These are phyloP conservation scores for Microdochium bolleyi DNA, from an alignment of 2,329 filamentous ascomycete species.

Conservation along the genomic window DNA sequence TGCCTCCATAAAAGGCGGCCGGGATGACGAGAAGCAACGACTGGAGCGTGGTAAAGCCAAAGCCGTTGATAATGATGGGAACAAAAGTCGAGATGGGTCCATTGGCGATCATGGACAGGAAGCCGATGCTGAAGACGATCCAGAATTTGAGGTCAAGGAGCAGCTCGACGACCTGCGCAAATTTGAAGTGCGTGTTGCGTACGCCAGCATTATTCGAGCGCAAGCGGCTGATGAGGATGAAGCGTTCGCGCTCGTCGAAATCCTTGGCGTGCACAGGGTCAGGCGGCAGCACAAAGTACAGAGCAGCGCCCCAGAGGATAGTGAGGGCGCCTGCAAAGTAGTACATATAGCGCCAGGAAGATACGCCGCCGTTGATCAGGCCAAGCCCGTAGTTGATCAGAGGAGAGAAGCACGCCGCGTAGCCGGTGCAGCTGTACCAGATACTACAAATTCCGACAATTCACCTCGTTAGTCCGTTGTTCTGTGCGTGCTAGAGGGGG, in stretches of 20 bases:
- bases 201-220: conserved; percentile 10
- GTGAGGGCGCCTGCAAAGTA: conserved; percentile 47
- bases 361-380: conserved; percentile 26
- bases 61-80: conserved; percentile 10
- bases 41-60: conserved; percentile 19
- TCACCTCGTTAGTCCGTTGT: no score
- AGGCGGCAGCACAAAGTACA: not conserved
- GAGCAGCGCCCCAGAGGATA: conserved; percentile 21
- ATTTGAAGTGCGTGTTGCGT: conserved; percentile 8
- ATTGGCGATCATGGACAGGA: conserved; percentile 17
- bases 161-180: conserved; percentile 7
- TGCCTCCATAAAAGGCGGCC: not conserved
- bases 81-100: conserved; percentile 12
- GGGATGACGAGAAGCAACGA: conserved; percentile 2
- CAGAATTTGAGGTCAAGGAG: conserved; percentile 8
- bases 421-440: conserved; percentile 34
- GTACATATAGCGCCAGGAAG: conserved; percentile 33
- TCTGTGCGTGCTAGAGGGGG: no score
- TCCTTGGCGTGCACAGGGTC: conserved; percentile 1
- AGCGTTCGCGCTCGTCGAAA: conserved; percentile 5
- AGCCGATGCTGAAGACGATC: conserved; percentile 6
- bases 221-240: conserved; percentile 8
- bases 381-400: conserved; percentile 40
- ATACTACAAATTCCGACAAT: conserved; percentile 8
- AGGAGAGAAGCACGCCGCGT: conserved; percentile 34